These are phyloP conservation scores for Limonium bicolor DNA, from an alignment of 148 eudicot genomes.

Conservation along the genomic window DNA sequence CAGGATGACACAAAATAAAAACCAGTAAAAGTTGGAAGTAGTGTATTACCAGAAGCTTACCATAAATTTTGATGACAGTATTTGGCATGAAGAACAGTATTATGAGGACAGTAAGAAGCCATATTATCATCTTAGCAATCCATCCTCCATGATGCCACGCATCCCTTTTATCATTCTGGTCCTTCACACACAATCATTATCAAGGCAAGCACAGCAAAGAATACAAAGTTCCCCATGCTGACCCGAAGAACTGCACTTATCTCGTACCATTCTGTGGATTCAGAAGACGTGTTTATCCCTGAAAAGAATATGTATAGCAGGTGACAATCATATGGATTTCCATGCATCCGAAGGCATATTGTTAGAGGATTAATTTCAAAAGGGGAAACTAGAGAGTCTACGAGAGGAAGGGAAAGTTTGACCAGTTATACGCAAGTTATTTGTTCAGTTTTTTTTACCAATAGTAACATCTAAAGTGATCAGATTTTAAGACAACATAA, in stretches of 20 bases:
- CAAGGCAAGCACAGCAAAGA: slow-evolving; percentile 58
- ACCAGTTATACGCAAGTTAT: too few species aligned
- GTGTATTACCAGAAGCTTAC: slow-evolving; percentile 37
- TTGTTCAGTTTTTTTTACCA: too few species aligned
- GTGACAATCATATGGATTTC: too few species aligned
- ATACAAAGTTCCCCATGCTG: slow-evolving; percentile 85
- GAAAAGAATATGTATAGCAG: too few species aligned
- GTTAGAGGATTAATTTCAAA: too few species aligned
- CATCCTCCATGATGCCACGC: slow-evolving; percentile 98
- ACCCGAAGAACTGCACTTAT: slow-evolving; percentile 80
- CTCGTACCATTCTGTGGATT: slow-evolving; percentile 63
- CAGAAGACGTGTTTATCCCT: slow-evolving; percentile 74
- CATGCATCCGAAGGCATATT: too few species aligned
- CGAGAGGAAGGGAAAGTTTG: too few species aligned
- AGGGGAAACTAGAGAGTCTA: too few species aligned
- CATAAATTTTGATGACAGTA: slow-evolving; percentile 45
- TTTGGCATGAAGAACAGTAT: slow-evolving; percentile 93
- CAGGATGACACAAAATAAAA: too few species aligned
- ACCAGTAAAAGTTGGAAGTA: too few species aligned
- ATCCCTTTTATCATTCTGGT: slow-evolving; percentile 91
- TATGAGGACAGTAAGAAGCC: slow-evolving; percentile 65
- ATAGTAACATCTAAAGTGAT: too few species aligned
- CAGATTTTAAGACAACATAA: too few species aligned
- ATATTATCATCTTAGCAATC: slow-evolving; percentile 63
- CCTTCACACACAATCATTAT: slow-evolving; percentile 94